Evolutionary conservation across 2,329 filamentous ascomycete genomes (phyloP).

Genomic region (Botrytis medusae): DNA sequence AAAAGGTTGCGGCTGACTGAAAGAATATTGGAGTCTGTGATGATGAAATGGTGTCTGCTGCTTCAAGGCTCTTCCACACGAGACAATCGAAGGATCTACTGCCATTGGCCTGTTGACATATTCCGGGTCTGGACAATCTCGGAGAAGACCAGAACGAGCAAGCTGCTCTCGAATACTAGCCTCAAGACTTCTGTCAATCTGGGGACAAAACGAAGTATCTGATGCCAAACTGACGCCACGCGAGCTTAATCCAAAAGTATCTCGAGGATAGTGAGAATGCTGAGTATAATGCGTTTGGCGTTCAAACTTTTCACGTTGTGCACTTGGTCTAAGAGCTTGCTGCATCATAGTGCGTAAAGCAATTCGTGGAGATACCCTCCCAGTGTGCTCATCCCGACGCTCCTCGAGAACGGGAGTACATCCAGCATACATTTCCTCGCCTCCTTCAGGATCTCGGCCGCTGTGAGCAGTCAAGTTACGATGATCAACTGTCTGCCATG

Average conservation of each 20-base stretch:
- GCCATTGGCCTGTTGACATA: constrained; percentile 14
- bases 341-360: constrained; percentile 18
- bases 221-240: background rate
- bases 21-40: constrained; percentile 12
- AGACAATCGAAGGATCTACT: constrained; percentile 32
- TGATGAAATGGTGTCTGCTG: background rate
- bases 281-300: background rate
- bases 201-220: constrained; percentile 6
- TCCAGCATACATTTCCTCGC: background rate
- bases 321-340: constrained; percentile 2
- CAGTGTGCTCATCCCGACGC: background rate
- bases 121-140: constrained; percentile 20
- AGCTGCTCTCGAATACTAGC: constrained; percentile 18
- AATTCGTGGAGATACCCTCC: constrained; percentile 6
- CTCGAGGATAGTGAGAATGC: background rate
- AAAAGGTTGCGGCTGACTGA: background rate
- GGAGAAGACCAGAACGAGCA: constrained; percentile 19
- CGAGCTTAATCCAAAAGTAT: background rate
- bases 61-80: constrained; percentile 23
- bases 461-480: background rate
- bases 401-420: background rate
- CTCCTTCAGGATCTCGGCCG: background rate
- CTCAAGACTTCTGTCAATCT: constrained; percentile 14
- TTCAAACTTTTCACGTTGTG: background rate
- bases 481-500: background rate